Evolutionary conservation across 1,284 basidiomycete genomes (phyloP).

Genomic region (Cryptococcus jaspeensis): DNA sequence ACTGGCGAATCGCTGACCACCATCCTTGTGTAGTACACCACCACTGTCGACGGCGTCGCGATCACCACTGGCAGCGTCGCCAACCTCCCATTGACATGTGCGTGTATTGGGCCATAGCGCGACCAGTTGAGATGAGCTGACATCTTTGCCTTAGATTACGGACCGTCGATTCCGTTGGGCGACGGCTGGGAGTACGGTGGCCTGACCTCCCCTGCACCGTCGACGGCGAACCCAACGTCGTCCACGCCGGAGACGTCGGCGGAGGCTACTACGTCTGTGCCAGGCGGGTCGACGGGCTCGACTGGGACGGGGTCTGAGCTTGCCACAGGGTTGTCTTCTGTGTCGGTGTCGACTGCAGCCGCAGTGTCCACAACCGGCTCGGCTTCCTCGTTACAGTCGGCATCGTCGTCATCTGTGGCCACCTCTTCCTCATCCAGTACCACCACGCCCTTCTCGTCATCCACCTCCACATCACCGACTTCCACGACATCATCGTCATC

Average conservation of each 20-base stretch:
- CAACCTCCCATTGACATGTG: constrained; percentile 30
- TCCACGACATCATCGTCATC: not conserved
- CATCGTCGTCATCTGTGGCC: not conserved
- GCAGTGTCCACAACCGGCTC: not conserved
- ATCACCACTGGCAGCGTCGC: constrained; percentile 27
- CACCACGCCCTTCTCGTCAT: not conserved
- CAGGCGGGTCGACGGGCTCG: no score
- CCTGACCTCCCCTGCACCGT: constrained; percentile 8
- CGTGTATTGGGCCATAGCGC: constrained; percentile 11
- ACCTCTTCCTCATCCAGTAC: not conserved
- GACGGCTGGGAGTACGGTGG: constrained; percentile 29
- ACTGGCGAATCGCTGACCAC: not conserved
- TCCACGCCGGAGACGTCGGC: not conserved
- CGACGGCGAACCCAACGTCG: not conserved
- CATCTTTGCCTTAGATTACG: constrained; percentile 19
- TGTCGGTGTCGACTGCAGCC: not conserved
- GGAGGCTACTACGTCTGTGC: not conserved
- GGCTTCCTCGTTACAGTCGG: not conserved
- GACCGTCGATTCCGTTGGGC: constrained; percentile 27
- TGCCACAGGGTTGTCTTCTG: not conserved
- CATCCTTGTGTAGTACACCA: constrained; percentile 16
- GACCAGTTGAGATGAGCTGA: not conserved
- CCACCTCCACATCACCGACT: not conserved
- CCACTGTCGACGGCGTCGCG: constrained; percentile 15
- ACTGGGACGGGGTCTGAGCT: no score